A percentile compares a stretch with the other conserved stretches of the same genome.
Conservation (phyloP, 192 early-diverging fungal genomes). For the Coemansia nantahalensis region DNA sequence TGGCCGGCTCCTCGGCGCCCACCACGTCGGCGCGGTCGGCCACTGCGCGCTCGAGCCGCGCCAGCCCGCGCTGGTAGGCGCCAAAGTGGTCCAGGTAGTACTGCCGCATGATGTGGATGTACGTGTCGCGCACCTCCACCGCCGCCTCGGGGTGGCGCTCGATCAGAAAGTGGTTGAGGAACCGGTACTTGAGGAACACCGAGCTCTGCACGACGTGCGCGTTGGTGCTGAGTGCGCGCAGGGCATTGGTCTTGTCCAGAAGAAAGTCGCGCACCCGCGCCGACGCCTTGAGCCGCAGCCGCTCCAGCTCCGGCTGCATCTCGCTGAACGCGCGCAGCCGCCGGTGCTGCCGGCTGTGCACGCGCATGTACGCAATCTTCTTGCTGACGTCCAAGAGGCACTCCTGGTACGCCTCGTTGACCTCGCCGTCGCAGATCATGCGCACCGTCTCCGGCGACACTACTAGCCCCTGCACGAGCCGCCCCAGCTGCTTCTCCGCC, state of each 20-base stretch:
- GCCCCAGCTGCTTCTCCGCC: slow-evolving; percentile 70
- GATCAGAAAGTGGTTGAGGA: slow-evolving; percentile 86
- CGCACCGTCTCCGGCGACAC: slow-evolving; percentile 71
- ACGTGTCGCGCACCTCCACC: slow-evolving; percentile 79
- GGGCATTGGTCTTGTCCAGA: slow-evolving; percentile 77
- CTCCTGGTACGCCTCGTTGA: slow-evolving; percentile 86
- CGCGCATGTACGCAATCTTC: slow-evolving; percentile 79
- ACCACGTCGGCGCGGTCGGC: slow-evolving; percentile 85
- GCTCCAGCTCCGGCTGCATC: slow-evolving; percentile 89
- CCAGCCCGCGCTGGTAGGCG: slow-evolving; percentile 72
- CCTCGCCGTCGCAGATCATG: slow-evolving; percentile 88
- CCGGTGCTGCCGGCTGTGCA: slow-evolving; percentile 67
- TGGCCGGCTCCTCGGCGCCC: slow-evolving; percentile 79
- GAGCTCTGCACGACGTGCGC: slow-evolving; percentile 91
- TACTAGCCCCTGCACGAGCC: slow-evolving; percentile 82
- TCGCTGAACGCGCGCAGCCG: slow-evolving; percentile 79
- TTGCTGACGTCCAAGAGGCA: slow-evolving; percentile 84
- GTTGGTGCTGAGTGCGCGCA: slow-evolving; percentile 89
- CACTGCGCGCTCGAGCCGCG: slow-evolving; percentile 69
- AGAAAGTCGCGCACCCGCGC: slow-evolving; percentile 88
- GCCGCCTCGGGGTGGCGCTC: slow-evolving; percentile 87
- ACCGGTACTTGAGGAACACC: slow-evolving; percentile 87
- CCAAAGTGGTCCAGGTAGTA: slow-evolving; percentile 93
- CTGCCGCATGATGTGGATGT: slow-evolving; percentile 78
- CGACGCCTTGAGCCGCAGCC: slow-evolving; percentile 78